These are phyloP conservation scores for Nitzschia sp. DNA, from an alignment of 108 stramenopile species.

Conservation along the genomic window DNA sequence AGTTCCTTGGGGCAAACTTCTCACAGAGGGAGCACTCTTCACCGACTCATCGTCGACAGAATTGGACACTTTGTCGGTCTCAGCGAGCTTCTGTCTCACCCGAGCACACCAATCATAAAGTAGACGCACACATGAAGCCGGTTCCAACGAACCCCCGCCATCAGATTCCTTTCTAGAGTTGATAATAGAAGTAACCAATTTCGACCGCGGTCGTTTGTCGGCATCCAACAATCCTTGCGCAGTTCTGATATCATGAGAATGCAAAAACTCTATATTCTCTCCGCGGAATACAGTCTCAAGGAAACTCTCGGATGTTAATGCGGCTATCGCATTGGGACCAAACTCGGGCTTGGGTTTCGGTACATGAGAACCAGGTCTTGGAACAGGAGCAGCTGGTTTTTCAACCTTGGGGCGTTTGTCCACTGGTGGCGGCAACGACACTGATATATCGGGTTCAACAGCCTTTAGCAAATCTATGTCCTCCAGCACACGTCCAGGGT, in stretches of 20 bases:
- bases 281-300: conserved; percentile 1
- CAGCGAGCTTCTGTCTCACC: conserved; percentile 15
- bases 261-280: conserved; percentile 21
- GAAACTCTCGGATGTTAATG: conserved; percentile 10
- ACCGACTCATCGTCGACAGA: neutral
- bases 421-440: neutral
- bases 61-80: conserved; percentile 1
- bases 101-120: conserved; percentile 21
- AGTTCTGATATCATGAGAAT: conserved; percentile 34
- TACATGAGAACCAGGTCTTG: neutral
- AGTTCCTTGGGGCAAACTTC: neutral
- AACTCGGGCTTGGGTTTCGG: neutral
- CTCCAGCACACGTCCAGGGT: conserved; percentile 20
- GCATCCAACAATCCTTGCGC: conserved; percentile 42
- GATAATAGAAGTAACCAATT: conserved; percentile 16
- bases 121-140: conserved; percentile 16
- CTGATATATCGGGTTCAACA: neutral
- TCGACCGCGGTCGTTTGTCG: conserved; percentile 14
- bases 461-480: conserved; percentile 22
- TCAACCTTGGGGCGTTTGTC: neutral
- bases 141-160: neutral
- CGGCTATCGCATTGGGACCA: neutral
- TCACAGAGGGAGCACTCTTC: neutral
- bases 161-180: conserved; percentile 5
- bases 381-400: neutral